Conservation (phyloP, 1,284 basidiomycete genomes). For the Trametes versicolor region DNA sequence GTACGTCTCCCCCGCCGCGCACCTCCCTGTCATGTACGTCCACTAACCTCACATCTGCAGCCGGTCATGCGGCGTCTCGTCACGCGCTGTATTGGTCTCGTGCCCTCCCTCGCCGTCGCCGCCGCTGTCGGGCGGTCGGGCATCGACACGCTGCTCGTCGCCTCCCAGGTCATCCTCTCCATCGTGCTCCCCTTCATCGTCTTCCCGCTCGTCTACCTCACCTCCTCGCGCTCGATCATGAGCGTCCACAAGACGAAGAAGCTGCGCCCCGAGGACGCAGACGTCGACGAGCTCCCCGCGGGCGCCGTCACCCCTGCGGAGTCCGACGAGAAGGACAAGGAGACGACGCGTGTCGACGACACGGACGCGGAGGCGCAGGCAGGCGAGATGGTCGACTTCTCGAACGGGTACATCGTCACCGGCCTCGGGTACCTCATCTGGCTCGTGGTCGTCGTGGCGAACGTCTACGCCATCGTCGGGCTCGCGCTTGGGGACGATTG, state of each 20-base stretch:
- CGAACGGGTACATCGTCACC: slow-evolving; percentile 65
- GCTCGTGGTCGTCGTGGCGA: slow-evolving; percentile 71
- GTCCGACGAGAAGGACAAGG: slow-evolving; percentile 7
- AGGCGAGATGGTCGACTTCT: slow-evolving; percentile 63
- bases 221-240: slow-evolving; percentile 78
- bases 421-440: slow-evolving; percentile 70
- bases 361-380: slow-evolving; percentile 26
- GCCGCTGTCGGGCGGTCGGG: slow-evolving; percentile 79
- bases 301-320: slow-evolving; percentile 4
- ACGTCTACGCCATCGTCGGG: slow-evolving; percentile 69
- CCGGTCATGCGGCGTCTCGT: slow-evolving; percentile 84
- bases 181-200: slow-evolving; percentile 91
- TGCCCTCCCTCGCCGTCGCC: slow-evolving; percentile 90
- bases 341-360: slow-evolving; percentile 12
- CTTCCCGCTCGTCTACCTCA: slow-evolving; percentile 83
- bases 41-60: slow-evolving; percentile 47
- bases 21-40: slow-evolving; percentile 7
- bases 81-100: slow-evolving; percentile 86
- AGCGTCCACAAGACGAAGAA: slow-evolving; percentile 51
- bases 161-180: slow-evolving; percentile 88
- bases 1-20: slow-evolving; percentile 53
- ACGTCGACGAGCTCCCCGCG: slow-evolving; percentile 6
- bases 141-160: slow-evolving; percentile 85
- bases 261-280: background rate
- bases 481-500: slow-evolving; percentile 50